These are phyloP conservation scores for Kurtzmaniella natalensis DNA, from an alignment of 1,139 yeast species.

Conservation along the genomic window DNA sequence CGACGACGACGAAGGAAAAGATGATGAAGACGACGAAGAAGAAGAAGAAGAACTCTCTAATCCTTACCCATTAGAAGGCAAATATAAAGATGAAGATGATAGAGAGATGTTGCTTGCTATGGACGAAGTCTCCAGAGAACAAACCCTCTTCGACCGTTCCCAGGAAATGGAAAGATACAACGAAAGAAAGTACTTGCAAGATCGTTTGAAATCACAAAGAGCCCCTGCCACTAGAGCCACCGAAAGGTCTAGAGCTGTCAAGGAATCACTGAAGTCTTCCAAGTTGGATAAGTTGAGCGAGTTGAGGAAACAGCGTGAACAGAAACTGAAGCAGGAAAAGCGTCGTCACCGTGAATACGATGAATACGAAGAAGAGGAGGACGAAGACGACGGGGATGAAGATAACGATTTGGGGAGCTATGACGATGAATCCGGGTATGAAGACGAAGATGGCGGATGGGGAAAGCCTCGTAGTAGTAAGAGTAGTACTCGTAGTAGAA, in stretches of 20 bases:
- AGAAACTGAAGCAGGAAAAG: constrained; percentile 40
- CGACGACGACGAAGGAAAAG: constrained; percentile 25
- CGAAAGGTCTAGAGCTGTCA: constrained; percentile 25
- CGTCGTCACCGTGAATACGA: constrained; percentile 23
- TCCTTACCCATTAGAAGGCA: constrained; percentile 93
- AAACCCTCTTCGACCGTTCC: constrained; percentile 83
- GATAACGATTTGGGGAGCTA: constrained; percentile 37
- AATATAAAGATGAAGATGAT: constrained; percentile 80
- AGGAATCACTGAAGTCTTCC: constrained; percentile 20
- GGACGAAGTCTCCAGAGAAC: constrained; percentile 92
- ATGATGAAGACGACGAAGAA: constrained; percentile 20
- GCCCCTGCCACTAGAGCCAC: constrained; percentile 24
- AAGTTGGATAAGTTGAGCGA: constrained; percentile 65
- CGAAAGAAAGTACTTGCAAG: constrained; percentile 76
- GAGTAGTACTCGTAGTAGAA: too few relatives aligned
- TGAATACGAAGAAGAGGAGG: constrained; percentile 35
- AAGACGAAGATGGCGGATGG: constrained; percentile 45
- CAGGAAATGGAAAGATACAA: constrained; percentile 86
- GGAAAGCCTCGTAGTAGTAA: constrained; percentile 31
- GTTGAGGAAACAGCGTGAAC: constrained; percentile 80
- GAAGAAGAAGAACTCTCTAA: constrained; percentile 39
- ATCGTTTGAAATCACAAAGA: constrained; percentile 59
- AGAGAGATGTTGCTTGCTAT: constrained; percentile 59
- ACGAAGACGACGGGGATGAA: constrained; percentile 32
- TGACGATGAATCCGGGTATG: constrained; percentile 37